Percentiles rank a stretch among this genome's conserved stretches.
phyloP scores from a whole-genome alignment of 2,329 filamentous ascomycete species.

The Fonsecaea multimorphosa region DNA sequence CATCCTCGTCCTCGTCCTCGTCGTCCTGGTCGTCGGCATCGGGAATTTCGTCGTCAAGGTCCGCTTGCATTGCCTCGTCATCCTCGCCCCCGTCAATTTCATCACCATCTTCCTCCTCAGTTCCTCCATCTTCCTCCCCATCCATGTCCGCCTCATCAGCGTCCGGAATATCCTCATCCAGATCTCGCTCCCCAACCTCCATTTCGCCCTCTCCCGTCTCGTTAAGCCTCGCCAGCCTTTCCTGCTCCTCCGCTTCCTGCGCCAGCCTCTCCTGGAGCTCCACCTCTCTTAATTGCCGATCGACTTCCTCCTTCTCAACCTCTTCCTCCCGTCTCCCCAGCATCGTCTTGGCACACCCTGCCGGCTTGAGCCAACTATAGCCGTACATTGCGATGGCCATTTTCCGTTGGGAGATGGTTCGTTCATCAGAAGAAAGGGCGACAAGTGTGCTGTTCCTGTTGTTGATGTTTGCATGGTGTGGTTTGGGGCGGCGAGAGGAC shows the following conservation, averaged over 20 bases:
- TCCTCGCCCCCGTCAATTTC: slow-evolving; percentile 58
- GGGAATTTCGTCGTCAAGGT: slow-evolving; percentile 55
- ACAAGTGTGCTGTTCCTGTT: slow-evolving; percentile 63
- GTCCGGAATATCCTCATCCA: slow-evolving; percentile 56
- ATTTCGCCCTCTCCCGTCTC: slow-evolving; percentile 44
- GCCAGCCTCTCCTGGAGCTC: slow-evolving; percentile 64
- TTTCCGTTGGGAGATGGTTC: slow-evolving; percentile 75
- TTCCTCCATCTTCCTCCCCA: slow-evolving; percentile 49
- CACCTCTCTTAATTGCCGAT: slow-evolving; percentile 77
- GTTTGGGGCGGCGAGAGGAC: slow-evolving; percentile 32
- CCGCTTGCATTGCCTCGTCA: slow-evolving; percentile 48
- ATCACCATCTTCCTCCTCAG: slow-evolving; percentile 51
- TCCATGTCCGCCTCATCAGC: slow-evolving; percentile 51
- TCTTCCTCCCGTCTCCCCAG: slow-evolving; percentile 89
- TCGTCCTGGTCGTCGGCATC: slow-evolving; percentile 58
- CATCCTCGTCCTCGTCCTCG: slow-evolving; percentile 35
- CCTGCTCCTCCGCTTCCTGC: slow-evolving; percentile 44
- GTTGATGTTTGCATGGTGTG: slow-evolving; percentile 24
- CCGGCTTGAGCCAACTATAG: slow-evolving; percentile 86
- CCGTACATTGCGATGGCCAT: slow-evolving; percentile 85
- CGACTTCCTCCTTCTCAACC: slow-evolving; percentile 81
- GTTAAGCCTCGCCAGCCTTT: slow-evolving; percentile 50
- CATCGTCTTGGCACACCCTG: slow-evolving; percentile 85
- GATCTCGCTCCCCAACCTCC: slow-evolving; percentile 45
- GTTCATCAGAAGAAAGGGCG: slow-evolving; percentile 76